Base-by-base conservation (phyloP, 495 filamentous ascomycete genomes). In the Tuber microsphaerosporum region DNA sequence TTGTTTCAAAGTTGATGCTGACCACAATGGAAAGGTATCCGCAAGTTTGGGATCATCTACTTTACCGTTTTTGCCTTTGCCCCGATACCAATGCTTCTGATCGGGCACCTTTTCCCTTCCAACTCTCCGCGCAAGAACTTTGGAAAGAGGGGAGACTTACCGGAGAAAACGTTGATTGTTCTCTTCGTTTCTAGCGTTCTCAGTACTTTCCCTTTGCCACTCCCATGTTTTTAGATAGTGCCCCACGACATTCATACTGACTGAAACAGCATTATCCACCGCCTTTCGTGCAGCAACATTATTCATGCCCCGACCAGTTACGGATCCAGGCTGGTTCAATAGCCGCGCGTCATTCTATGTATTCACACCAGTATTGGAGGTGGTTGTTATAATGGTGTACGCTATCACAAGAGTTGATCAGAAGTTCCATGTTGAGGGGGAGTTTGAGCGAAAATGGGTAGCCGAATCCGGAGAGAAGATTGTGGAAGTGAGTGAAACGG, bases 301-400 rank as follows among this genome's bases (percentile, higher is more conserved):
- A 45, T 93, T 88, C 84, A 84, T 86, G 70, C 82, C 87, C 0
- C 85, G 88, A 9, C 91, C 90, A 0, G 69, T 79, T 16, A 82
- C 72, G 9, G 51, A 91, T 46, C 91, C 92, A 17, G 87, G 89
- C 4, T 91, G 89, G 87, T 95, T 91, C 76, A 87, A 91, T 77
- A 84, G 82, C 75, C 91, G 91, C 79, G 87, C 89, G 4, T 89
- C 88, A 79, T 97, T 95, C 84, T 97, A 94, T 84, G 81, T 89
- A 78, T 93, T 97, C 86, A 89, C 91, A 81, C 94, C 94, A 77
- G 85, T 83, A 0, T 85, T 93, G 19, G 94, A 97, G 84, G 83
- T 93, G 41, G 34, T 90, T 5, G 88, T 94, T 19, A 87, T 94
- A 2, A 84, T 84, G 14, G 77, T 90, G 5, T 94, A 91, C 82